Base-by-base conservation (phyloP, 768 basidiomycete genomes). In the Trametes gibbosa region DNA sequence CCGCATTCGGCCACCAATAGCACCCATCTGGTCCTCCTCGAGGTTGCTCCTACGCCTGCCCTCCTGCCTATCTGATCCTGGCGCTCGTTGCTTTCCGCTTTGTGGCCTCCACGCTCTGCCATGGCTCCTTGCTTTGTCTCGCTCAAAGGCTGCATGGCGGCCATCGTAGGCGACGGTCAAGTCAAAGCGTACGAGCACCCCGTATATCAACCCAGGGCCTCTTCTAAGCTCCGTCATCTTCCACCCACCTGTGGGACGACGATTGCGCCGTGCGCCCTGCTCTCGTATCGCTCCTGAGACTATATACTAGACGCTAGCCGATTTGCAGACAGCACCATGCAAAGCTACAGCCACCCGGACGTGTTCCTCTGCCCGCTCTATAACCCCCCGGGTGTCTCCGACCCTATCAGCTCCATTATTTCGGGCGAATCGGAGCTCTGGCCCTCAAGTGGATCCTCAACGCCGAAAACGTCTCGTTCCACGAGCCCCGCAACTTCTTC, bases 361-460 rank as follows among this genome's bases (percentile, higher is more conserved):
- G 50, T 61, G 21, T 61, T 61, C 55, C 53, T 61, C 60, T 61
- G 60, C 50, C 60, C 60, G 25, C 50, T 56, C 19, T 61, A 61
- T 45, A 61, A 61, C 54, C 50, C 45, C 10, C 60, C 60, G 37
- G 60, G 55, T 17, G 43, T 61, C 27, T 50, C 60, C 29, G 60
- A 61, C 37, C 60, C 55, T 16, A 56, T 56, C 25, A 40, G 25
- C 37, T 27, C 55, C 21, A 56, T 56, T 29, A 24, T 56, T 1
- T 49, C 55, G n/a, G 55, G 55, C 12, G 47, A 29, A 21, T 49
- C 55, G 55, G 55, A 56, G n/a, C 47, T 29, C 19, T 56, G 47
- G 55, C 8, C n/a, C 21, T n/a, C 58, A 19, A 53, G 51, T 24
- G 21, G 40, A 23, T 39, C 12, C 45, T 56, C 39, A 10, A 49